phyloP scores from a whole-genome alignment of 2,329 filamentous ascomycete species.

The Ustilaginoidea virens region DNA sequence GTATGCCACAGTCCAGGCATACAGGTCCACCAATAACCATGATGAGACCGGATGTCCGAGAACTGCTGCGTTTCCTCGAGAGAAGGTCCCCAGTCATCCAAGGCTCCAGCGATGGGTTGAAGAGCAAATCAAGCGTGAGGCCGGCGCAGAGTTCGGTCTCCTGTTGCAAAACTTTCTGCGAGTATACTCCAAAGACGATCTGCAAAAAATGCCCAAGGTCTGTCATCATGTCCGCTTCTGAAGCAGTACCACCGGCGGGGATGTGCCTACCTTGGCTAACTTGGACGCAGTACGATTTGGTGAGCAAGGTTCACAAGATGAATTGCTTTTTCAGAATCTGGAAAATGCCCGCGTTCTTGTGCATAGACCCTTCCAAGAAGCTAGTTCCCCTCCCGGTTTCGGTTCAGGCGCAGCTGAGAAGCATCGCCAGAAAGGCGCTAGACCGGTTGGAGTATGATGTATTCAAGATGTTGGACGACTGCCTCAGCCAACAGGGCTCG shows the following conservation, averaged over 20 bases:
- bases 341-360: constrained; percentile 27
- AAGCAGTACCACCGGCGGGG: too few species aligned
- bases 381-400: constrained; percentile 21
- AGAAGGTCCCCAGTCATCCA: constrained; percentile 19
- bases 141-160: constrained; percentile 15
- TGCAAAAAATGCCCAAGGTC: constrained; percentile 23
- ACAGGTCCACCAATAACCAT: constrained; percentile 16
- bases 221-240: too few species aligned
- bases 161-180: constrained; percentile 22
- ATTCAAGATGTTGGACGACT: constrained; percentile 23
- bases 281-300: constrained; percentile 21
- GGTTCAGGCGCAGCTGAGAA: constrained; percentile 23
- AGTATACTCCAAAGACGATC: constrained; percentile 19
- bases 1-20: constrained; percentile 22
- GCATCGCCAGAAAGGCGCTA: constrained; percentile 22
- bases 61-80: constrained; percentile 21
- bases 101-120: constrained; percentile 22
- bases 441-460: constrained; percentile 23
- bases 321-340: constrained; percentile 35
- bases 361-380: constrained; percentile 21
- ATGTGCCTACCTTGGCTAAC: too few species aligned
- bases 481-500: constrained; percentile 21
- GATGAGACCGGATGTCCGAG: constrained; percentile 15
- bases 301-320: constrained; percentile 28
- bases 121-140: constrained; percentile 19